Evolutionary conservation across 176 grass and related monocot species (phyloP).

Genomic region (Oryza glaberrima): DNA sequence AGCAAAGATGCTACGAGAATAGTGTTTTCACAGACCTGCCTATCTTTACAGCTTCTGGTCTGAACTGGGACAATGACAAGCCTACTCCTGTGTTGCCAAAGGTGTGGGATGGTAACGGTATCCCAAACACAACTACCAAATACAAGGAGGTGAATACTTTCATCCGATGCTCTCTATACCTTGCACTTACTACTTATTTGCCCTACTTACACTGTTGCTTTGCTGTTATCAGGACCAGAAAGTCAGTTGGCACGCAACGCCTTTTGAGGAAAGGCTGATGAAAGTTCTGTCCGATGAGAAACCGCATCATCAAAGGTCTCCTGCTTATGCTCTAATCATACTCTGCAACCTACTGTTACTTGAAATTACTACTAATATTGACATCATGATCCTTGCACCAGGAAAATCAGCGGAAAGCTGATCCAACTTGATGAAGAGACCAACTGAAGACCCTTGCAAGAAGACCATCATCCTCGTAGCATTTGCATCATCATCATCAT

Average conservation of each 20-base stretch:
- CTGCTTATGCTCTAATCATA: not conserved
- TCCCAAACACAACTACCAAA: constrained; percentile 84
- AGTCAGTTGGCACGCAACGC: constrained; percentile 80
- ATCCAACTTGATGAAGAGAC: constrained; percentile 47
- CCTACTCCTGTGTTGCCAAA: constrained; percentile 45
- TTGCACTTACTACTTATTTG: not conserved
- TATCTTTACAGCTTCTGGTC: constrained; percentile 48
- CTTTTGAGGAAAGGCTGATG: constrained; percentile 86
- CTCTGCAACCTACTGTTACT: not conserved
- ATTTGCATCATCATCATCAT: not conserved
- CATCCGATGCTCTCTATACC: not conserved
- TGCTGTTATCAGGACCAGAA: constrained; percentile 62
- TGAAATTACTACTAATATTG: not conserved
- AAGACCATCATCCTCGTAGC: not conserved
- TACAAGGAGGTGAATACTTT: constrained; percentile 78
- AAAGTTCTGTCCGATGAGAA: constrained; percentile 77
- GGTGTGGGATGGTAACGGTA: constrained; percentile 71
- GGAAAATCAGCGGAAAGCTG: constrained; percentile 49
- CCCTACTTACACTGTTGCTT: not conserved
- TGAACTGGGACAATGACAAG: constrained; percentile 45
- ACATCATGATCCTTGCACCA: constrained; percentile 9
- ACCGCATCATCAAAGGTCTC: constrained; percentile 64
- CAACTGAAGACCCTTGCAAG: constrained; percentile 6
- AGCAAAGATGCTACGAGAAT: not conserved
- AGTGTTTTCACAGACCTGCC: constrained; percentile 40